A percentile compares a stretch with the other conserved stretches of the same genome.
These are phyloP conservation scores for Lichenothelia convexa DNA, from an alignment of 495 filamentous ascomycete species.

Conservation along the genomic window DNA sequence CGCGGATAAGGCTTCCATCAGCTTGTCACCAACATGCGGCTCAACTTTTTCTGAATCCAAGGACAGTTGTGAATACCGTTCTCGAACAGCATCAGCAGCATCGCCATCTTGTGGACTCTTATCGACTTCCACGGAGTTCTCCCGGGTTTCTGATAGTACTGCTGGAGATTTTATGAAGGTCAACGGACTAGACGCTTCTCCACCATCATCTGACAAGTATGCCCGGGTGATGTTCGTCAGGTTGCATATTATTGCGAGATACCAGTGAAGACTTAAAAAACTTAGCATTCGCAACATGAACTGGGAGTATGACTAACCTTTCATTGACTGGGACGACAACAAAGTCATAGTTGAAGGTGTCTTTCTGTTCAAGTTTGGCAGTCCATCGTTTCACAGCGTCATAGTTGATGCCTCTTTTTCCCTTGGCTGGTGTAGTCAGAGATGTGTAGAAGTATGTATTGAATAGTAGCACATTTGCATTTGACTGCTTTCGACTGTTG, in stretches of 20 bases:
- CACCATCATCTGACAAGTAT: no score
- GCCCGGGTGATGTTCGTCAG: slow-evolving; percentile 32
- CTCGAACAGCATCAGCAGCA: no score
- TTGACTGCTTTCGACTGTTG: slow-evolving; percentile 32
- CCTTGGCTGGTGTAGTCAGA: slow-evolving; percentile 39
- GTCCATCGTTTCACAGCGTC: slow-evolving; percentile 80
- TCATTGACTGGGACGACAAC: slow-evolving; percentile 88
- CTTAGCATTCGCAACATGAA: no score
- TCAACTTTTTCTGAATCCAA: no score
- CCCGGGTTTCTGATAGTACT: no score
- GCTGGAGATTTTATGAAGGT: no score
- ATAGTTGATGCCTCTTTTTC: slow-evolving; percentile 49
- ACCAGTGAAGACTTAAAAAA: slow-evolving; percentile 63
- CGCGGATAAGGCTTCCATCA: no score
- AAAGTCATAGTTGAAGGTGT: slow-evolving; percentile 74
- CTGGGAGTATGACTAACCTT: slow-evolving; percentile 20
- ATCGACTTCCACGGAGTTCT: no score
- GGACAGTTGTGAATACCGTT: no score
- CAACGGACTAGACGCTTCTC: no score
- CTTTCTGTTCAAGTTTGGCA: slow-evolving; percentile 45
- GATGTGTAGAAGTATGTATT: slow-evolving; percentile 82
- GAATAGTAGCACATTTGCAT: slow-evolving; percentile 52
- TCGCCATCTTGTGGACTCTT: no score
- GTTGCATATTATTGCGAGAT: slow-evolving; percentile 91
- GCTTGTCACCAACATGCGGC: no score